These are phyloP conservation scores for Citrus sinensis DNA, from an alignment of 345 rosid species.

Conservation along the genomic window DNA sequence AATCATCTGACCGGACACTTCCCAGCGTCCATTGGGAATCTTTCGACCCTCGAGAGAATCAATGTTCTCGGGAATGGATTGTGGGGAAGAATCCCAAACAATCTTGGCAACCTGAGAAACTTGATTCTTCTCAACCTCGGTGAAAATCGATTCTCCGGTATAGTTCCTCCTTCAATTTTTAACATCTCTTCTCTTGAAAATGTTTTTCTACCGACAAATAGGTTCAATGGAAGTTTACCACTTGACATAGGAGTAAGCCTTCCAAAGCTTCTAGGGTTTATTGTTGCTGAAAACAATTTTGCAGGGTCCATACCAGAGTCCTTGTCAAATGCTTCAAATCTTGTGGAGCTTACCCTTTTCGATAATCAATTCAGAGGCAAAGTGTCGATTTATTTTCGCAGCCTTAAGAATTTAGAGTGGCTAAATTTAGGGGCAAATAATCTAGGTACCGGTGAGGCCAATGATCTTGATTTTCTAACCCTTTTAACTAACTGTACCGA, in stretches of 20 bases:
- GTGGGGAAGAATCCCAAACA: not conserved
- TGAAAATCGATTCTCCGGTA: not conserved
- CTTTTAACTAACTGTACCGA: too few relatives aligned
- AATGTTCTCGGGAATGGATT: accelerated
- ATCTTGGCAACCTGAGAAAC: conserved; percentile 1
- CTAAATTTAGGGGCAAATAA: accelerated
- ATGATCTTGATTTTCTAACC: conserved; percentile 4
- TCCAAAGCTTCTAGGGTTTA: not conserved
- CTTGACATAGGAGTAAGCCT: conserved; percentile 9
- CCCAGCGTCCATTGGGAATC: conserved; percentile 10
- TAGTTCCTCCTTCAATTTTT: conserved; percentile 18
- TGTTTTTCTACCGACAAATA: accelerated
- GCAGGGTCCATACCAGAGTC: conserved; percentile 21
- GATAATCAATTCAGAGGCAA: not conserved
- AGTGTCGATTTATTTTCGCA: conserved; percentile 6
- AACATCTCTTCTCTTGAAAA: not conserved
- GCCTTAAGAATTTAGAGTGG: not conserved
- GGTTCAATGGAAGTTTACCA: conserved; percentile 13
- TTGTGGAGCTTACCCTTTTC: accelerated
- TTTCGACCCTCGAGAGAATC: not conserved
- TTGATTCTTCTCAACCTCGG: accelerated
- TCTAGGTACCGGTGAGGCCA: not conserved
- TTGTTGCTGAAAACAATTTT: not conserved
- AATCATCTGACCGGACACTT: too few relatives aligned
- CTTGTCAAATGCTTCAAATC: conserved; percentile 23